phyloP scores from a whole-genome alignment of 2,329 filamentous ascomycete species.

The Epichloe hybrida region DNA sequence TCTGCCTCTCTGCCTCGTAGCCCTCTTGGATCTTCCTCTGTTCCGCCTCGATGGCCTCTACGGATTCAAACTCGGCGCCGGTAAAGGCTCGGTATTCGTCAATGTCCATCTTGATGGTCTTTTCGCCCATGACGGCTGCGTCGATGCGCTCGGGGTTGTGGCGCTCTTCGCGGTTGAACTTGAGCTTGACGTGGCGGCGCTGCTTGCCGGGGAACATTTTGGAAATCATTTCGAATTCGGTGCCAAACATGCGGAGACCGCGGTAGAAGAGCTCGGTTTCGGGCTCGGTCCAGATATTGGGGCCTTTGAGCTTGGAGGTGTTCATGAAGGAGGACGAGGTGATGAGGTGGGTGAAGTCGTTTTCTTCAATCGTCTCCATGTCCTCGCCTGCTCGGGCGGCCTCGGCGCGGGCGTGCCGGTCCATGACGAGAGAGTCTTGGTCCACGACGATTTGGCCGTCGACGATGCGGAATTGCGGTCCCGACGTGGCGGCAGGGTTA shows the following conservation, averaged over 20 bases:
- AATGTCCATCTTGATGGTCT: constrained; percentile 43
- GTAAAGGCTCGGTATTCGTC: constrained; percentile 46
- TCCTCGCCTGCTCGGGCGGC: constrained; percentile 34
- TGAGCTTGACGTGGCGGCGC: constrained; percentile 64
- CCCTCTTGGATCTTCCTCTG: constrained; percentile 32
- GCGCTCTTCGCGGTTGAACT: constrained; percentile 69
- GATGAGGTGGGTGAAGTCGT: constrained; percentile 61
- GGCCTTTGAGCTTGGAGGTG: constrained; percentile 46
- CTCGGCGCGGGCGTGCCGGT: constrained; percentile 51
- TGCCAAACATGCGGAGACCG: constrained; percentile 63
- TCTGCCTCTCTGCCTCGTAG: constrained; percentile 30
- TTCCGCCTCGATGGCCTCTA: constrained; percentile 43
- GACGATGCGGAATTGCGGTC: constrained; percentile 48
- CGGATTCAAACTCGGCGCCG: constrained; percentile 38
- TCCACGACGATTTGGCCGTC: constrained; percentile 63
- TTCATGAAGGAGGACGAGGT: constrained; percentile 55
- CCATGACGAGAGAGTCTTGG: constrained; percentile 51
- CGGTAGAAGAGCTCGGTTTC: constrained; percentile 67
- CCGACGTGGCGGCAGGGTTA: constrained; percentile 18
- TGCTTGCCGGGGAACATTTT: constrained; percentile 61
- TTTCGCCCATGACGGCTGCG: constrained; percentile 46
- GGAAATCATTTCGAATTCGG: constrained; percentile 69
- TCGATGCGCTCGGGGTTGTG: constrained; percentile 50
- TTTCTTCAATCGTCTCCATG: constrained; percentile 56
- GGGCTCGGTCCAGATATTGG: constrained; percentile 56